Evolutionary conservation across 2,329 filamentous ascomycete species (phyloP).

Genomic region (Fonsecaea erecta): DNA sequence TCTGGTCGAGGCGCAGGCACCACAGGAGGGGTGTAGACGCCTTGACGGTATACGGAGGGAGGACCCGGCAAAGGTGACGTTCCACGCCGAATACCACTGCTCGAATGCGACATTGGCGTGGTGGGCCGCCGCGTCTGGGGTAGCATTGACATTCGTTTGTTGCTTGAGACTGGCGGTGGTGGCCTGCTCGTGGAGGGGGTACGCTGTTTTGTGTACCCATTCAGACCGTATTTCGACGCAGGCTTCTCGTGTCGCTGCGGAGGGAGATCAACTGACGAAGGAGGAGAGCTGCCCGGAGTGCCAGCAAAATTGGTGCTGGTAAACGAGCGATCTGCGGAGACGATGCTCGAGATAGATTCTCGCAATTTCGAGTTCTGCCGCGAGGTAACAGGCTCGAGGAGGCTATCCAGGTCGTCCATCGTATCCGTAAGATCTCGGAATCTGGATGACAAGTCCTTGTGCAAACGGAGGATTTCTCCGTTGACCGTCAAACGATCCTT

Average conservation of each 20-base stretch:
- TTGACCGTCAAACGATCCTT: conserved; percentile 95
- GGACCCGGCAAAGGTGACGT: conserved; percentile 36
- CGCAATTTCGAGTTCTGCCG: conserved; percentile 74
- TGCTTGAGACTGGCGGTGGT: conserved; percentile 35
- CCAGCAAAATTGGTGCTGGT: conserved; percentile 70
- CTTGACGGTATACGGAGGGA: conserved; percentile 38
- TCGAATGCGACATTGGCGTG: conserved; percentile 34
- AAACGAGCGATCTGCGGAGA: conserved; percentile 76
- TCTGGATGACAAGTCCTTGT: conserved; percentile 81
- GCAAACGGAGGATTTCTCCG: conserved; percentile 85
- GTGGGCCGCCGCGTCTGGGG: conserved; percentile 33
- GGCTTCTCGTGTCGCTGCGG: conserved; percentile 57
- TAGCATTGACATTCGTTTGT: conserved; percentile 33
- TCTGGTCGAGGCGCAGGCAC: conserved; percentile 51
- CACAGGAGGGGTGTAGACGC: conserved; percentile 45
- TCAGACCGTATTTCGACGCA: conserved; percentile 47
- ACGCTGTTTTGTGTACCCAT: conserved; percentile 36
- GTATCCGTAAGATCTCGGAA: conserved; percentile 77
- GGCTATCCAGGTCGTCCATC: conserved; percentile 75
- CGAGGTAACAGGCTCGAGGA: conserved; percentile 71
- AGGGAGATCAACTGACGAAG: conserved; percentile 65
- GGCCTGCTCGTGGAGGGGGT: conserved; percentile 49
- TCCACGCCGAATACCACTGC: conserved; percentile 28
- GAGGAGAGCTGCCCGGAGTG: conserved; percentile 73
- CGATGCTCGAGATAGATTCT: conserved; percentile 90